Evolutionary conservation across 345 rosid species (phyloP).

Genomic region (Melastoma malabathricum): DNA sequence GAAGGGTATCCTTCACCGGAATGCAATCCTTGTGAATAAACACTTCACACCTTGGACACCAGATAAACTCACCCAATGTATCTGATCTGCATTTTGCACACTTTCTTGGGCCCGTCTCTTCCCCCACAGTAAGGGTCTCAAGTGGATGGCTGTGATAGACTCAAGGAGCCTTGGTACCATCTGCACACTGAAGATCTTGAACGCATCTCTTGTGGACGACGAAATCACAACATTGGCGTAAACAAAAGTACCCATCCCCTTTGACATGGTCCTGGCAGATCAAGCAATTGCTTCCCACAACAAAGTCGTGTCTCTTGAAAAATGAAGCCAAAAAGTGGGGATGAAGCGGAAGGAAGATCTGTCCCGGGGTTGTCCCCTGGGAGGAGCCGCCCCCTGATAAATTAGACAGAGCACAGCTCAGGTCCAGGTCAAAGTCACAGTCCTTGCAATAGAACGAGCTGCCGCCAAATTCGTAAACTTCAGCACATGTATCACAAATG

Average conservation of each 20-base stretch:
- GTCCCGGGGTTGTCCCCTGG: background rate
- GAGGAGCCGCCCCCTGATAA: too few relatives aligned
- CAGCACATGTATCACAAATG: too few relatives aligned
- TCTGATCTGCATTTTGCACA: accelerated
- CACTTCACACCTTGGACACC: background rate
- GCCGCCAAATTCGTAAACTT: too few relatives aligned
- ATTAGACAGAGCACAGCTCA: too few relatives aligned
- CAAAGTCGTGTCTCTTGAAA: accelerated
- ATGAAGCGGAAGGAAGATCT: too few relatives aligned
- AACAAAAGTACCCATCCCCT: accelerated
- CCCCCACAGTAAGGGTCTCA: accelerated
- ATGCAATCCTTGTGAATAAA: background rate
- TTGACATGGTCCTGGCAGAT: background rate
- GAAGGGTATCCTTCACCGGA: accelerated
- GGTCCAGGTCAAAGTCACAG: too few relatives aligned
- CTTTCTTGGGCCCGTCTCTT: too few relatives aligned
- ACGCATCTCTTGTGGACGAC: accelerated
- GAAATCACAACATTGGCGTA: too few relatives aligned
- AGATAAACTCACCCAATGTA: accelerated
- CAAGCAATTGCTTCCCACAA: accelerated
- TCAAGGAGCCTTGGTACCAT: too few relatives aligned
- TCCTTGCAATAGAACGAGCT: too few relatives aligned
- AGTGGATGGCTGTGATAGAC: constrained; percentile 1
- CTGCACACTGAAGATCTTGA: too few relatives aligned
- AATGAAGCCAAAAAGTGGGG: background rate